Evolutionary conservation across 805 yeast species (phyloP), one percentile per base, ranked within the genome.

Genomic region (Nakazawaea anatomiae): DNA sequence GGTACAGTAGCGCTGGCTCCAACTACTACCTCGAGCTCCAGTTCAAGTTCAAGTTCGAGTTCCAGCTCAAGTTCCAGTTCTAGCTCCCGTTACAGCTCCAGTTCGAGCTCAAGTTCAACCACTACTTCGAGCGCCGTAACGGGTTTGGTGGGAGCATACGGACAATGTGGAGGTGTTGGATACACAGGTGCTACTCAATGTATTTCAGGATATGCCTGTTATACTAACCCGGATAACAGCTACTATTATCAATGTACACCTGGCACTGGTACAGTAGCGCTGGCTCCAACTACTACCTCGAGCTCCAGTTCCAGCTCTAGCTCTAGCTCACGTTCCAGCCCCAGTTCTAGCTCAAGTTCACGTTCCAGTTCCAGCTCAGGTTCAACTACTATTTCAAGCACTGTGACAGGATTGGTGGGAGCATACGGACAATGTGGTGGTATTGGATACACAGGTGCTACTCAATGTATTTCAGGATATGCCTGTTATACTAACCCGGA

Each of bases 361-460:
- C n/a, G 35, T 32, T 32, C 35, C 10, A 32, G 35, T 32, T 32
- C 10, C 35, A 32, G 35, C 10, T 32, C 35, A 32, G 10, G 35
- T 32, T 6, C 42, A 7, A 39, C 3, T 3, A 7, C 42, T 18
- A 18, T 30, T 18, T 18, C 25, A 3, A 34, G 36, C 12, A 3
- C 12, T 3, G 36, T 34, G 2, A 34, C 36, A 34, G 36, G 36
- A 1, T 42, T 10, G 6, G 18, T 30, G 31, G 11, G 30, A 6
- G 35, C 31, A 10, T 44, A 44, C 35, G 47, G 40, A 12, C 47
- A 44, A 44, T 44, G 47, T 44, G 47, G 47, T 7, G 47, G 47
- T 34, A 38, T 4, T 6, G 48, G 48, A n/a, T 45, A 39, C n/a
- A 29, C 10, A 5, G 48, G 48, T 11, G 31, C 35, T 2, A 38